These are phyloP conservation scores for Hypomontagnella monticulosa DNA, from an alignment of 495 filamentous ascomycete genomes.

Conservation along the genomic window DNA sequence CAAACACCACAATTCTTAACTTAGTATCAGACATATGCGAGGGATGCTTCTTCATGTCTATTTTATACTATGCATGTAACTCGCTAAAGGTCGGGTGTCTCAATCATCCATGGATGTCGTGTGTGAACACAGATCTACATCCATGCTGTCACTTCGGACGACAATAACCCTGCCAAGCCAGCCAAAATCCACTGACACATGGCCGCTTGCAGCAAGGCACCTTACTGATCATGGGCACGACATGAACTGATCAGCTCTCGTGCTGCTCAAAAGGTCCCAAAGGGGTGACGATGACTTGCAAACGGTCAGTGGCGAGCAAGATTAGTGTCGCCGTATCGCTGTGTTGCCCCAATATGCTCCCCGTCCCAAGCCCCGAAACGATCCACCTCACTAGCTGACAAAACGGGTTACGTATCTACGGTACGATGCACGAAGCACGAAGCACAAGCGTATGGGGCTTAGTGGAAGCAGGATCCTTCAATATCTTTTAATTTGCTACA, in stretches of 20 bases:
- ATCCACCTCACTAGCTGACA: neutral
- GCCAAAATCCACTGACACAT: conserved; percentile 36
- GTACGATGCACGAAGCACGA: neutral
- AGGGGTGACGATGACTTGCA: neutral
- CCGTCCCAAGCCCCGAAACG: no score
- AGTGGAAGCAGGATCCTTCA: conserved; percentile 10
- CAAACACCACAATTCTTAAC: no score
- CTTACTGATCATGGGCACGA: conserved; percentile 34
- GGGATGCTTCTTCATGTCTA: neutral
- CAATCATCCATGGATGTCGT: no score
- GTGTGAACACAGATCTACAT: conserved; percentile 6
- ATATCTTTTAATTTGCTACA: conserved; percentile 36
- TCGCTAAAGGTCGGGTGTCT: conserved; percentile 18
- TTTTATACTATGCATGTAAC: neutral
- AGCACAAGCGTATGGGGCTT: conserved; percentile 11
- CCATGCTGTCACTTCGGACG: neutral
- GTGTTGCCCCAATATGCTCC: no score
- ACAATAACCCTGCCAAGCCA: conserved; percentile 32
- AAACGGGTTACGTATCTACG: conserved; percentile 4
- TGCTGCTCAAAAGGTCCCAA: conserved; percentile 5
- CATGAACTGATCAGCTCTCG: conserved; percentile 37
- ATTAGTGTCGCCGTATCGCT: no score
- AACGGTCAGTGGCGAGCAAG: no score
- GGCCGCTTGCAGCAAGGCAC: conserved; percentile 38
- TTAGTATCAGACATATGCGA: no score